These are phyloP conservation scores for Camellia sinensis DNA, from an alignment of 148 eudicot species.

Conservation along the genomic window DNA sequence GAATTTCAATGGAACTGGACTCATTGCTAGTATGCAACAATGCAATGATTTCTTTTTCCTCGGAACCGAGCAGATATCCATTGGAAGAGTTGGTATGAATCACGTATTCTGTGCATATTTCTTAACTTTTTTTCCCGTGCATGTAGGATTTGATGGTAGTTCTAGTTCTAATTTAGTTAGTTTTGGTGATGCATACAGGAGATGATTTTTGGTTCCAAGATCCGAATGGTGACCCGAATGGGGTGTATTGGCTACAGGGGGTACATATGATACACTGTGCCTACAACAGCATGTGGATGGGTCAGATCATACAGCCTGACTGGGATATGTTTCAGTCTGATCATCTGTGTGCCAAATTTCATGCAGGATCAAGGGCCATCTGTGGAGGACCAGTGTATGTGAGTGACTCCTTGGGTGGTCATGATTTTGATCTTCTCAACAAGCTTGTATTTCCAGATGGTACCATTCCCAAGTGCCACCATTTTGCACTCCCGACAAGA, in stretches of 20 bases:
- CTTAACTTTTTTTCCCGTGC: neutral
- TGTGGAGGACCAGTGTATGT: slow-evolving; percentile 69
- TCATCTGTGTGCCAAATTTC: slow-evolving; percentile 58
- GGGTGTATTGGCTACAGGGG: slow-evolving; percentile 71
- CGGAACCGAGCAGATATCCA: slow-evolving; percentile 57
- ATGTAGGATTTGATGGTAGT: neutral
- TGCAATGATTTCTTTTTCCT: slow-evolving; percentile 70
- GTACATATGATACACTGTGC: slow-evolving; percentile 77
- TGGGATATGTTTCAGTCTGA: slow-evolving; percentile 79
- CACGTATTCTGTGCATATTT: neutral
- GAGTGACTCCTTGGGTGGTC: slow-evolving; percentile 56
- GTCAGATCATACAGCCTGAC: slow-evolving; percentile 65
- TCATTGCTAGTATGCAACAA: slow-evolving; percentile 68
- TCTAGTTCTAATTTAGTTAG: neutral
- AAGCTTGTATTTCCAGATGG: slow-evolving; percentile 60
- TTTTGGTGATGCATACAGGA: slow-evolving; percentile 34
- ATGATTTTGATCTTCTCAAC: slow-evolving; percentile 54
- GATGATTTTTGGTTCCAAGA: slow-evolving; percentile 77
- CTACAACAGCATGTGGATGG: slow-evolving; percentile 76
- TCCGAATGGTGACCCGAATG: slow-evolving; percentile 63
- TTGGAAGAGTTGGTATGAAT: slow-evolving; percentile 62
- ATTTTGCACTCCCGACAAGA: slow-evolving; percentile 61
- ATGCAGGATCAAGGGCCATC: slow-evolving; percentile 65
- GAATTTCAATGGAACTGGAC: slow-evolving; percentile 59
- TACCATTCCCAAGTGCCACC: slow-evolving; percentile 54